Evolutionary conservation across 1,284 basidiomycete genomes (phyloP), one percentile per base, ranked within the genome.

Genomic region (Takashimella koratensis): DNA sequence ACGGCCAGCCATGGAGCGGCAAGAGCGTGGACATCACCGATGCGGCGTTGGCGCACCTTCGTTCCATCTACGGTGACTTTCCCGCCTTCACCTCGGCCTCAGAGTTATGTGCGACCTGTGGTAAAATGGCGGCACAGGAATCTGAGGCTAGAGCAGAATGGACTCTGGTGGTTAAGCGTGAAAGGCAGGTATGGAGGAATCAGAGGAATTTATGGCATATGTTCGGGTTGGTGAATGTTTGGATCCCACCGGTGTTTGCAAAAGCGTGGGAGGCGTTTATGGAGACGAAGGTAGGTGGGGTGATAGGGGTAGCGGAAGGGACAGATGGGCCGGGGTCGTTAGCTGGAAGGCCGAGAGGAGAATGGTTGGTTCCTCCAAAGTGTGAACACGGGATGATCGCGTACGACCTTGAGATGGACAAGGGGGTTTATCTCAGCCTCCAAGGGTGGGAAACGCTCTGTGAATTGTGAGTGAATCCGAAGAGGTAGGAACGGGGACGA

Each of bases 311-410:
- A 36, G 16, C 8, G 30, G 30, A 36, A 36, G 16, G n/a, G n/a
- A n/a, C n/a, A n/a, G n/a, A n/a, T n/a, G n/a, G n/a, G n/a, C n/a
- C n/a, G n/a, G n/a, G n/a, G n/a, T n/a, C n/a, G n/a, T n/a, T n/a
- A 36, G 30, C 16, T 36, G 30, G 16, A 16, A 36, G 30, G 30
- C 30, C 30, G 16, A 36, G 16, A 16, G 16, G 16, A 16, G 30
- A 36, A 16, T 36, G 30, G 30, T 36, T 36, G 16, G 10, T 8
- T 8, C 10, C 16, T 36, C 30, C 30, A 36, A 47, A 52, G 21
- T 47, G 73, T 27, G 49, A 54, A n/a, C 73, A 75, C 55, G 66
- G 65, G 0, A n/a, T 55, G 25, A 45, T 73, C 39, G 63, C 65
- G 50, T 62, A 65, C 27, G 71, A 75, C 57, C 68, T 65, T 13